phyloP scores from a whole-genome alignment of 2,329 filamentous ascomycete species.

The Phialophora tarda region DNA sequence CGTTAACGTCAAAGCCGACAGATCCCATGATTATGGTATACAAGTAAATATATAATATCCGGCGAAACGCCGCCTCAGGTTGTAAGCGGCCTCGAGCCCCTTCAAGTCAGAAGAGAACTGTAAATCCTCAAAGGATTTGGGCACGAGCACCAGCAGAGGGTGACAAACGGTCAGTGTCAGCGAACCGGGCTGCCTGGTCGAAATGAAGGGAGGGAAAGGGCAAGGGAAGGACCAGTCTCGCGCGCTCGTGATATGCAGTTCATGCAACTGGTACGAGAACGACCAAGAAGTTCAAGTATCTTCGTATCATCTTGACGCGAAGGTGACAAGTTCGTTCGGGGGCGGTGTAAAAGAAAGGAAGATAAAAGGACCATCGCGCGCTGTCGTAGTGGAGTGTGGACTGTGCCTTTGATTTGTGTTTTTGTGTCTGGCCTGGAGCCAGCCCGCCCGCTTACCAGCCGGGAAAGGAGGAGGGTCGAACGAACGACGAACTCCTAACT shows the following conservation, averaged over 20 bases:
- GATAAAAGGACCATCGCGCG: not conserved
- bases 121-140: not conserved
- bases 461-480: not conserved
- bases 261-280: not conserved
- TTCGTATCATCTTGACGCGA: not conserved
- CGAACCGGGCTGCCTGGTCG: not conserved
- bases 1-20: not conserved
- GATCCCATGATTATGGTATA: not conserved
- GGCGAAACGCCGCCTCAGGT: not conserved
- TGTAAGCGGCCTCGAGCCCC: not conserved
- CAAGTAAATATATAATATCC: not conserved
- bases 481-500: constrained; percentile 1
- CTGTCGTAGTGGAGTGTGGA: not conserved
- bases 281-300: not conserved
- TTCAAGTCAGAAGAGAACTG: not conserved
- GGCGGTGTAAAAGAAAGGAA: not conserved
- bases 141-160: not conserved
- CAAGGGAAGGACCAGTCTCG: not conserved
- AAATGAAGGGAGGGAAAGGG: not conserved
- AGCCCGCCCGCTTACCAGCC: not conserved
- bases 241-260: not conserved
- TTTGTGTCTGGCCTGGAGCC: not conserved
- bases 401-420: not conserved
- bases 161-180: not conserved
- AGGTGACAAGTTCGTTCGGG: not conserved